Base-by-base conservation (phyloP, 345 rosid genomes). In the Trapa incisa region DNA sequence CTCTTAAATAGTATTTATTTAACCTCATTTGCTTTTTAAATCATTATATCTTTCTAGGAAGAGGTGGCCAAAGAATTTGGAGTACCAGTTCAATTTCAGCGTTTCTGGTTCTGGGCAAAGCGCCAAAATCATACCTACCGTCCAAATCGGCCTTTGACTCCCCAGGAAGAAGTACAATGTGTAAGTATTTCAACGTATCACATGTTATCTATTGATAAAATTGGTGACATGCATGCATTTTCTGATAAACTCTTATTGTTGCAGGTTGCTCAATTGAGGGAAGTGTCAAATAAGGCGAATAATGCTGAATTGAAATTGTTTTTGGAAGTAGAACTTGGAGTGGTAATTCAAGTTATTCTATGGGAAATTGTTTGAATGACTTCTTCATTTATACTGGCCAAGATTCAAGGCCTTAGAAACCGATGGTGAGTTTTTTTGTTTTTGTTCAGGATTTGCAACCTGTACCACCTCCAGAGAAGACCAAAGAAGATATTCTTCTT, bases 191-290 rank as follows among this genome's bases (percentile, higher is more conserved):
- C 5, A 45, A 37, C 33, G 45, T 54, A 16, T 64, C 45, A 11
- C n/a, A 56, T 17, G 35, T 17, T 37, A 53, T 66, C 37, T 47
- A 33, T 47, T 67, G 35, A 47, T 67, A 22, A 35, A 47, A 9
- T 47, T 36, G 70, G 16, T 29, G 3, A 7, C 33, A 4, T 58
- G 38, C 38, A 58, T 22, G 29, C 6, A 12, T 41, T 52, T 60
- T 16, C 14, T 58, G 11, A 64, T 65, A 53, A 38, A 52, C 13
- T 17, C 62, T 29, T 5, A 57, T 47, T 57, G 48, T 54, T 78
- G 68, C 77, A 93, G 98, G 98, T 93, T 77, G 98, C 97, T 71
- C 93, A 89, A 73, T 74, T 93, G 77, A 84, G 87, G 78, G 98
- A 90, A 79, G 92, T 82, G 58, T 86, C 96, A 65, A 87, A 90